Conservation (phyloP, 2,329 filamentous ascomycete genomes). For the Penicillium sp. region DNA sequence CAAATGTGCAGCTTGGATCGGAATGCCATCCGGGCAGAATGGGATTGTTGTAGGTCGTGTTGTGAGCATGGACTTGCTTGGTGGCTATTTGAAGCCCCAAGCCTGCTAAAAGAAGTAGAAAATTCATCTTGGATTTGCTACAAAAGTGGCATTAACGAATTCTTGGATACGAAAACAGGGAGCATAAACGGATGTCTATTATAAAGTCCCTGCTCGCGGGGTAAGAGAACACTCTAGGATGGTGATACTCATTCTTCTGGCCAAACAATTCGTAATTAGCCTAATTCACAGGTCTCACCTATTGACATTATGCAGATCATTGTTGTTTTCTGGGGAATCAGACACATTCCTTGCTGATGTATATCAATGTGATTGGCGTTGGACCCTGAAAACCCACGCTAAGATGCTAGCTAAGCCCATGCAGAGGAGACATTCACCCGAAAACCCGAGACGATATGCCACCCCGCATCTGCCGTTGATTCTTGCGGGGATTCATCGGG, state of each 20-base stretch:
- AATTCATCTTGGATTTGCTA: slow-evolving; percentile 23
- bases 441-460: not conserved
- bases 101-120: not conserved
- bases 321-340: not conserved
- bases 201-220: not conserved
- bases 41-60: slow-evolving; percentile 43
- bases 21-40: slow-evolving; percentile 56
- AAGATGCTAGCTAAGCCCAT: not conserved
- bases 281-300: not conserved
- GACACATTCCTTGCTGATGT: not conserved
- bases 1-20: slow-evolving; percentile 54
- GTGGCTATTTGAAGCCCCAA: slow-evolving; percentile 2
- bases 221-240: not conserved
- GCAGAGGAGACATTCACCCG: not conserved
- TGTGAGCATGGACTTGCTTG: not conserved
- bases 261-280: not conserved
- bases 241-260: not conserved
- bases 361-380: not conserved
- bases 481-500: not conserved
- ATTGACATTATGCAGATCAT: not conserved
- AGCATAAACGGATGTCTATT: not conserved
- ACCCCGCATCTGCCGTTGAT: not conserved
- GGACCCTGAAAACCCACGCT: not conserved
- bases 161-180: not conserved
- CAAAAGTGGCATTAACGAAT: not conserved